Percentiles rank a stretch among this genome's conserved stretches.
Evolutionary conservation across 306 rosid genomes (phyloP).

Genomic region (Vigna reflexopilosa): DNA sequence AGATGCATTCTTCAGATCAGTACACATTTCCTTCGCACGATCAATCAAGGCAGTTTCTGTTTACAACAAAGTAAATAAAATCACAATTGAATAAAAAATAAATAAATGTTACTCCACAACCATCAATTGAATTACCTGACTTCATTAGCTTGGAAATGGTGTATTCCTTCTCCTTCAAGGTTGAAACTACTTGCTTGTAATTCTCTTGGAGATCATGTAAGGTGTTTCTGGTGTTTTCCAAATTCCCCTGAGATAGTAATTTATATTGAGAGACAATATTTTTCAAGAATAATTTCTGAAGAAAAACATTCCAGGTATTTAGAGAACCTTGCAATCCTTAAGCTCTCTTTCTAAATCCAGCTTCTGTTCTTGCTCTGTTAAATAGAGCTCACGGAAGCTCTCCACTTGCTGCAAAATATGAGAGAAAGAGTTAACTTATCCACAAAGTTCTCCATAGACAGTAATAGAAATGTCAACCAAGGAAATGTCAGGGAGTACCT

Average conservation of each 20-base stretch:
- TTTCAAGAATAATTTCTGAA: conserved; percentile 4
- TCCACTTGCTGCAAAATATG: conserved; percentile 73
- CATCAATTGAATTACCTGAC: conserved; percentile 63
- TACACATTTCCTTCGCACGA: conserved; percentile 76
- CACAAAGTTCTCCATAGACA: conserved; percentile 1
- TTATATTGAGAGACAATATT: conserved; percentile 34
- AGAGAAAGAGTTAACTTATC: conserved; percentile 31
- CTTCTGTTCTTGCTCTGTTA: conserved; percentile 80
- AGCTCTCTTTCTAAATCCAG: conserved; percentile 74
- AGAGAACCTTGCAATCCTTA: conserved; percentile 73
- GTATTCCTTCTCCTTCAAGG: conserved; percentile 75
- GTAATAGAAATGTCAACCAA: conserved; percentile 23
- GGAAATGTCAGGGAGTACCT: conserved; percentile 52
- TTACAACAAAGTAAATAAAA: conserved; percentile 34
- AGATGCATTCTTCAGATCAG: conserved; percentile 75
- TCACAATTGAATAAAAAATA: conserved; percentile 33
- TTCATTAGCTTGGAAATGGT: conserved; percentile 72
- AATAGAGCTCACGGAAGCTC: conserved; percentile 73
- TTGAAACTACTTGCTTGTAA: conserved; percentile 59
- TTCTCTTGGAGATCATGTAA: conserved; percentile 79
- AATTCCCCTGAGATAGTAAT: conserved; percentile 58
- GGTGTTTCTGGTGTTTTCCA: conserved; percentile 60
- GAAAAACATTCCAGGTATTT: neutral
- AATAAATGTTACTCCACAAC: neutral
- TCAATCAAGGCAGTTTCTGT: conserved; percentile 79